Evolutionary conservation across 2,329 filamentous ascomycete species (phyloP).

Genomic region (Volutella citrinella): DNA sequence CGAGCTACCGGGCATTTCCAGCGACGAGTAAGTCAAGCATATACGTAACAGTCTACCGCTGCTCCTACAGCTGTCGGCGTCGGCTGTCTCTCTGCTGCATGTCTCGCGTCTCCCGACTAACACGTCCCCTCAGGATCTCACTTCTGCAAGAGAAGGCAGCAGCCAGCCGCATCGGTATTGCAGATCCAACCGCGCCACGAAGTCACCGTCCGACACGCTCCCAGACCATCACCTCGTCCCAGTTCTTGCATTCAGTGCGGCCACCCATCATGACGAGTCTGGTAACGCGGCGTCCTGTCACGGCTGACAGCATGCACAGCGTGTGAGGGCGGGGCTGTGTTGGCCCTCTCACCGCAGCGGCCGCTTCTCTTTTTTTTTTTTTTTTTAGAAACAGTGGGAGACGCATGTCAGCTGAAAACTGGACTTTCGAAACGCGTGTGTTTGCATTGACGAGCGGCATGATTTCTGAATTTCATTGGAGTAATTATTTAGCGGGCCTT

Average conservation of each 20-base stretch:
- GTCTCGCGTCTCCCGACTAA: background rate
- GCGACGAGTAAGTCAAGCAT: constrained; percentile 60
- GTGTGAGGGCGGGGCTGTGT: no score
- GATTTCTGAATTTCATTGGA: no score
- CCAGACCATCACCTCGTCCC: constrained; percentile 21
- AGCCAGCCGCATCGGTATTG: constrained; percentile 46
- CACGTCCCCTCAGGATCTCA: constrained; percentile 36
- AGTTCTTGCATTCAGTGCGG: constrained; percentile 21
- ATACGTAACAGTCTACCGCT: no score
- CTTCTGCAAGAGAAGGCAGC: constrained; percentile 52
- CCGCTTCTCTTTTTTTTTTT: no score
- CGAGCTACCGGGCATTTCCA: constrained; percentile 51
- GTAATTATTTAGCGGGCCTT: no score
- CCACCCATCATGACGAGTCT: constrained; percentile 17
- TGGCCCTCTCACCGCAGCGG: no score
- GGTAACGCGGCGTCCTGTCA: constrained; percentile 19
- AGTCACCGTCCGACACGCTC: constrained; percentile 17
- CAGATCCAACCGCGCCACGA: constrained; percentile 27
- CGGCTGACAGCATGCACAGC: constrained; percentile 22
- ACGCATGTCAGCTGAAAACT: no score
- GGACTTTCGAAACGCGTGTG: no score
- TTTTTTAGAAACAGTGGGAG: no score
- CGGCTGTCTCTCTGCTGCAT: constrained; percentile 2
- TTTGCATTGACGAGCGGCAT: no score
- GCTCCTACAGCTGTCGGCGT: no score